phyloP scores from a whole-genome alignment of 192 early-diverging fungal genomes.

The Physocladia obscura region DNA sequence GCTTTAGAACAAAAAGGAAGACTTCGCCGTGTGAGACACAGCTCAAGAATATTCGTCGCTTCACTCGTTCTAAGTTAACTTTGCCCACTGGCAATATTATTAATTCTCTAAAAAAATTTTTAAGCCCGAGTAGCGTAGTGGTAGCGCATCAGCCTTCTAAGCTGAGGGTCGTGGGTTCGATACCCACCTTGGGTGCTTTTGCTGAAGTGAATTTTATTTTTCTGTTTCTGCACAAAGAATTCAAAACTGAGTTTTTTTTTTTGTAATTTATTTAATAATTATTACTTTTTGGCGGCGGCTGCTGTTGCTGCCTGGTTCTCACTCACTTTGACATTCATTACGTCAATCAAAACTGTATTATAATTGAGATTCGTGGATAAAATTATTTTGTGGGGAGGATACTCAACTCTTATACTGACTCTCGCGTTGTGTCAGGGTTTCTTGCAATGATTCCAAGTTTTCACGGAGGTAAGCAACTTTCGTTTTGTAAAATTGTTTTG shows the following conservation, averaged over 20 bases:
- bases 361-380: neutral
- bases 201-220: neutral
- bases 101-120: neutral
- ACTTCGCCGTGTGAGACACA: too few species aligned
- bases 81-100: neutral
- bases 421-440: conserved; percentile 78
- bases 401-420: conserved; percentile 38
- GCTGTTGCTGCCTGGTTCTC: neutral
- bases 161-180: neutral
- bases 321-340: conserved; percentile 27
- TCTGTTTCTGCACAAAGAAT: neutral
- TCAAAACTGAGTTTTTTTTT: neutral
- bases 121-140: neutral
- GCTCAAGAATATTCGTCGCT: too few species aligned
- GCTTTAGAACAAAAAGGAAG: too few species aligned
- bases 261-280: neutral
- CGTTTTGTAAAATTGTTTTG: conserved; percentile 74
- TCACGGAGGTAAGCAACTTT: conserved; percentile 82
- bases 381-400: neutral
- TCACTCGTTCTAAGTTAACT: too few species aligned
- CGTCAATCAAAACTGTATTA: conserved; percentile 21
- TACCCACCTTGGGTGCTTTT: neutral
- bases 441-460: conserved; percentile 78
- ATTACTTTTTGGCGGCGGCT: conserved; percentile 15
- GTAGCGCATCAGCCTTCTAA: neutral